Conservation (phyloP, 2,329 filamentous ascomycete species). For the Colletotrichum spinosum region DNA sequence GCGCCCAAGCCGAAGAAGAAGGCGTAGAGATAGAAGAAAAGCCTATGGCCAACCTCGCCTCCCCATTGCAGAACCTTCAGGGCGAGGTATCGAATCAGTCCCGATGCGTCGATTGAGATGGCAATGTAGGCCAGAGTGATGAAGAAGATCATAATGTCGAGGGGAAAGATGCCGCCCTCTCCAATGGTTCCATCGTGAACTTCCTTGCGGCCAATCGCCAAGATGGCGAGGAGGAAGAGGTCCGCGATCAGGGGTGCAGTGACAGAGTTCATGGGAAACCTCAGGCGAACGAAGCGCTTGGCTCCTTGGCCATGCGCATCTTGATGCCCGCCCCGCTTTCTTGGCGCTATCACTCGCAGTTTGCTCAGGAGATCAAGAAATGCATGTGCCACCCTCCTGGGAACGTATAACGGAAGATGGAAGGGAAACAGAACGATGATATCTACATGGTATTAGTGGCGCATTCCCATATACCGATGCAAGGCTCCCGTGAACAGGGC, state of each 20-base stretch:
- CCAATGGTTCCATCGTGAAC: slow-evolving; percentile 77
- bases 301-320: slow-evolving; percentile 42
- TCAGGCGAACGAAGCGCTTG: slow-evolving; percentile 59
- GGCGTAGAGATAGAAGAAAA: slow-evolving; percentile 79
- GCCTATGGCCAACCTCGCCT: slow-evolving; percentile 72
- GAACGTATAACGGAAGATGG: slow-evolving; percentile 71
- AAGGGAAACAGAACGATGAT: slow-evolving; percentile 77
- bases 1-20: slow-evolving; percentile 77
- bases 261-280: slow-evolving; percentile 76
- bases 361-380: slow-evolving; percentile 55
- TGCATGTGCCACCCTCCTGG: slow-evolving; percentile 59
- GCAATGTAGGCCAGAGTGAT: slow-evolving; percentile 80
- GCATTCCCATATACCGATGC: too few species aligned
- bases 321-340: slow-evolving; percentile 35
- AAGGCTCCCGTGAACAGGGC: not conserved
- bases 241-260: slow-evolving; percentile 78
- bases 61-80: slow-evolving; percentile 77
- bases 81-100: slow-evolving; percentile 76
- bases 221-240: slow-evolving; percentile 76
- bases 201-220: slow-evolving; percentile 74
- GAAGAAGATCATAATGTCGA: slow-evolving; percentile 82
- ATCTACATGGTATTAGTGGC: slow-evolving; percentile 57
- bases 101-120: slow-evolving; percentile 81
- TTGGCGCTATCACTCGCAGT: slow-evolving; percentile 58
- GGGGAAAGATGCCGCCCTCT: slow-evolving; percentile 72